Evolutionary conservation across 495 filamentous ascomycete genomes (phyloP).

Genomic region (Melanomma pulvis-pyrius): DNA sequence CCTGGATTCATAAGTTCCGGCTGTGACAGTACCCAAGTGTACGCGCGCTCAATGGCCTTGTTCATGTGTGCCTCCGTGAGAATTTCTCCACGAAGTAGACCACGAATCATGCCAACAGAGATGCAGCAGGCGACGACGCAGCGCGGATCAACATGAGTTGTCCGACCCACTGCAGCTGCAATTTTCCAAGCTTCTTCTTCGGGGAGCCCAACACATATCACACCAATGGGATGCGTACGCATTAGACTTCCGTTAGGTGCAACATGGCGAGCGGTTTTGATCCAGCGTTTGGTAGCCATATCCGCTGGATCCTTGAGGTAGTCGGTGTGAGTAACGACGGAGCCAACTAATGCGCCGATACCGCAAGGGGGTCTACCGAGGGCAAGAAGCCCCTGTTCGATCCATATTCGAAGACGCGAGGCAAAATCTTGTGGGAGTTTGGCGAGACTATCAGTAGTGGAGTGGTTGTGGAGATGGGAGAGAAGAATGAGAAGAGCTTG

Average conservation of each 20-base stretch:
- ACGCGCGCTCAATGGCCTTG: slow-evolving; percentile 40
- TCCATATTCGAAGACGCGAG: slow-evolving; percentile 49
- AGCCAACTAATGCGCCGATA: slow-evolving; percentile 47
- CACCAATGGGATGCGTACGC: slow-evolving; percentile 51
- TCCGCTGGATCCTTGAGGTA: slow-evolving; percentile 43
- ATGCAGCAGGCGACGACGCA: slow-evolving; percentile 52
- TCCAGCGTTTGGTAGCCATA: slow-evolving; percentile 46
- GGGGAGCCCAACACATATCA: slow-evolving; percentile 44
- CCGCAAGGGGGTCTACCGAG: slow-evolving; percentile 50
- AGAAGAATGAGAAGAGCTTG: slow-evolving; percentile 52
- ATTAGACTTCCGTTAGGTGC: slow-evolving; percentile 56
- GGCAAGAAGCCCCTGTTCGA: slow-evolving; percentile 46
- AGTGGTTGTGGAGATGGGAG: slow-evolving; percentile 46
- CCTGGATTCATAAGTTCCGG: slow-evolving; percentile 31
- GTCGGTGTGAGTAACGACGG: slow-evolving; percentile 39
- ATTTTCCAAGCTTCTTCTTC: slow-evolving; percentile 44
- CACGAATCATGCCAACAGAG: slow-evolving; percentile 48
- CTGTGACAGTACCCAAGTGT: slow-evolving; percentile 36
- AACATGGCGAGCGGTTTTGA: slow-evolving; percentile 36
- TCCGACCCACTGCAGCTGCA: slow-evolving; percentile 39
- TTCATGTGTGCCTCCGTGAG: slow-evolving; percentile 43
- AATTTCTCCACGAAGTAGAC: slow-evolving; percentile 50
- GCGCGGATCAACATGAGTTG: slow-evolving; percentile 53
- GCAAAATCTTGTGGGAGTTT: slow-evolving; percentile 45
- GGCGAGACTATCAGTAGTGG: slow-evolving; percentile 7